phyloP scores from a whole-genome alignment of 306 rosid genomes.

The Luffa acutangula region DNA sequence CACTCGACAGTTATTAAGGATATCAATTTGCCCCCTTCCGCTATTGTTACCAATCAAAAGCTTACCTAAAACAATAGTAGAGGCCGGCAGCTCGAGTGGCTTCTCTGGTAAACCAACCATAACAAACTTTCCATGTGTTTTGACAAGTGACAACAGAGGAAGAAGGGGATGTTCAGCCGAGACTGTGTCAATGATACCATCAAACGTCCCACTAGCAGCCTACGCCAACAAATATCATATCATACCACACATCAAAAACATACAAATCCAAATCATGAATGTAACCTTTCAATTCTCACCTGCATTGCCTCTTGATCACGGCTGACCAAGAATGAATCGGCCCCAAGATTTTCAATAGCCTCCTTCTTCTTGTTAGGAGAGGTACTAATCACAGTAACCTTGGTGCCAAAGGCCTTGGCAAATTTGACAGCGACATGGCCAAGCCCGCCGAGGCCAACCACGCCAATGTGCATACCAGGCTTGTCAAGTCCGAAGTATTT shows the following conservation, averaged over 20 bases:
- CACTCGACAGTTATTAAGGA: background rate
- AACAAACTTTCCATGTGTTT: slow-evolving; percentile 24
- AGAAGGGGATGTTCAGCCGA: slow-evolving; percentile 15
- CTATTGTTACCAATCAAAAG: background rate
- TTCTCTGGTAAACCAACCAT: slow-evolving; percentile 26
- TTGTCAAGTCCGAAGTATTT: slow-evolving; percentile 14
- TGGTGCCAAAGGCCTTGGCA: slow-evolving; percentile 20
- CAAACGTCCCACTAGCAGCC: slow-evolving; percentile 28
- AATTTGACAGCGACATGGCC: slow-evolving; percentile 21
- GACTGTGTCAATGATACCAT: slow-evolving; percentile 34
- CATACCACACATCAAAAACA: background rate
- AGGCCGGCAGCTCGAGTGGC: slow-evolving; percentile 20
- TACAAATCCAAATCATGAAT: background rate
- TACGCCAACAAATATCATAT: background rate
- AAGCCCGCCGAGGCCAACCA: slow-evolving; percentile 20
- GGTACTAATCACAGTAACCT: slow-evolving; percentile 19
- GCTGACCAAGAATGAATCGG: background rate
- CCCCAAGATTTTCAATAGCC: background rate
- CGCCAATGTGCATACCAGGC: slow-evolving; percentile 18
- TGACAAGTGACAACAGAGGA: slow-evolving; percentile 16
- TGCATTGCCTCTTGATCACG: slow-evolving; percentile 2
- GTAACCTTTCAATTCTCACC: background rate
- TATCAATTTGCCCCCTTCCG: background rate
- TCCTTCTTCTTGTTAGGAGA: slow-evolving; percentile 12
- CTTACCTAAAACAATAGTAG: slow-evolving; percentile 24